Base-by-base conservation (phyloP, 2,329 filamentous ascomycete genomes). In the Aspergillus neoniger region DNA sequence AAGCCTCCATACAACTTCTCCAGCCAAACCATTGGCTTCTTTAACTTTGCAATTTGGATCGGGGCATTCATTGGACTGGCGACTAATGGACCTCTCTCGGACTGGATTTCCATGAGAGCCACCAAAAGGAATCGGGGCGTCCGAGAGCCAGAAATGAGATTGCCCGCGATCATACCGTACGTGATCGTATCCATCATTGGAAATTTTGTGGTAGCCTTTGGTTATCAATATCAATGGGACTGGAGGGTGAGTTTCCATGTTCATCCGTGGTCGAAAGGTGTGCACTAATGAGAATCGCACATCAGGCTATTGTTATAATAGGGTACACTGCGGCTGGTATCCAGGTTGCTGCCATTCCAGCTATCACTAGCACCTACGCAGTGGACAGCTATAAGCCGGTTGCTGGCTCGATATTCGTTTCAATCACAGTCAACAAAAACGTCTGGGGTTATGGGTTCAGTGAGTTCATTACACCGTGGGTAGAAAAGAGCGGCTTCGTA, bases 351-450 rank as follows among this genome's bases (percentile, higher is more conserved):
- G 85, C 85, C 0, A 72, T 89, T 12, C 86, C 86, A 0, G 81
- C 82, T 12, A 88, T 89, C 59, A 80, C 77, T 4, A 86, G 67
- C 49, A 77, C 75, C 78, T 88, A 88, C 67, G 84, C 85, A 0
- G 82, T 88, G 15, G 86, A 89, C 70, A 83, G 80, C 58, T 88
- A 89, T 72, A 88, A 88, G 73, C 84, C 86, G 0, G 82, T 88
- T 2, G 81, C 85, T 0, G 85, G 86, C 3, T 81, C 79, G 2
- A 75, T 88, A 51, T 85, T 88, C 69, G 85, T 88, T 0, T 78
- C 81, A 7, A 83, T 86, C 64, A 88, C 85, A 55, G 84, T 88
- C 49, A 86, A 86, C 67, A 88, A 88, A 76, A 88, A 88, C 59
- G 57, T 87, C 0, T 87, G 84, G 83, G 85, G 86, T 1, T 88